Evolutionary conservation across 306 rosid genomes (phyloP), one percentile per base, ranked within the genome.

Genomic region (Morella rubra): DNA sequence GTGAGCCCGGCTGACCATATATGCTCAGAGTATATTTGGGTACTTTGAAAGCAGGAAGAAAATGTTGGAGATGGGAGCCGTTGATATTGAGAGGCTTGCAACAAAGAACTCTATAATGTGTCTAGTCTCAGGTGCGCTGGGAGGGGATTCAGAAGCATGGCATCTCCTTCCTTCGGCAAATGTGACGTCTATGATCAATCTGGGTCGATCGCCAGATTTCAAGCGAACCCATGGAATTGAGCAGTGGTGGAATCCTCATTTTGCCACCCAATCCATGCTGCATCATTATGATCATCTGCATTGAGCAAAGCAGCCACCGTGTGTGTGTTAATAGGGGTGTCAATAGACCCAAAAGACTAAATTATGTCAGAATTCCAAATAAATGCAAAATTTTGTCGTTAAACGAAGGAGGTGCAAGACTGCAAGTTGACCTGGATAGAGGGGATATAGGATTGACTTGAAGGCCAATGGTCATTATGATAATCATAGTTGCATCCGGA

Each of bases 81-180:
- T 50, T 32, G 37, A 19, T 2, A 19, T 81, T 4, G 86, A 73
- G 52, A 79, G 19, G 46, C 2, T 72, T 32, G 88, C 86, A 2
- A 69, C 71, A 0, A 72, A 37, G 65, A 37, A 45, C 65, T 71
- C 81, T 1, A 42, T 71, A 4, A n/a, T 5, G 71, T 68, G 76
- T 49, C 18, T 81, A 10, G 1, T 79, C 11, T 37, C 55, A 1
- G 7, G 66, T 44, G 73, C 69, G 16, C 9, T 78, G 14, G 76
- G 81, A 19, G 56, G 47, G 44, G 69, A 77, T 1, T 37, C 66
- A 1, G 81, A 85, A 40, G 74, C 81, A 0, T 44, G 75, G 55
- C 79, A 84, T 80, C 69, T 79, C 7, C 67, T 79, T 52, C 85
- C 88, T 61, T 85, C 85, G 7, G 85, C 85, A 16, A 42, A 42